Base-by-base conservation (phyloP, 2,329 filamentous ascomycete genomes). In the Cercospora berteroae region DNA sequence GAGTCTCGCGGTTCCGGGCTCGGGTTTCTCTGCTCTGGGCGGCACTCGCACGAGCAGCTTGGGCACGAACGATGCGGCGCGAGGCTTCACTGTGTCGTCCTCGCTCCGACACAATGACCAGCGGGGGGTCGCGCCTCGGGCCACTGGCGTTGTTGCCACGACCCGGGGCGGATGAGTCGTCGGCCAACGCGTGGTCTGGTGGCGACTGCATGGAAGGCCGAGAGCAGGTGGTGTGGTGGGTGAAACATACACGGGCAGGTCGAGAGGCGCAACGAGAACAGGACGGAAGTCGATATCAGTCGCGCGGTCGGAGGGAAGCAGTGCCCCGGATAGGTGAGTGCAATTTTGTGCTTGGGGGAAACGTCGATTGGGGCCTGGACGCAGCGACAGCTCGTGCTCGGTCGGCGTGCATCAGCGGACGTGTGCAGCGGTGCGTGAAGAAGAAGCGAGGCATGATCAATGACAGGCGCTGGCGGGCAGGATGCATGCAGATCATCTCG, bases 41-140 rank as follows among this genome's bases (percentile, higher is more conserved):
- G 31, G 76, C 76, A 64, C 75, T 77, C 10, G 76, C 76, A 50
- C 76, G 71, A 31, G 76, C 76, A 29, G 76, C 76, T 56, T 78
- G 76, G 2, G 76, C 75, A 33, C 76, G 72, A 12, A 78, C 76
- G 33, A 77, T 73, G 16, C 76, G 71, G 10, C 76, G 72, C 8
- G 73, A 74, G 16, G 73, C 76, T 52, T 76, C 71, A 39, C 71
- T 74, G 59, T 77, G 75, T 27, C 74, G 64, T 25, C 75, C 75
- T 18, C 69, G 70, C 65, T 77, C 74, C 25, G 75, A 75, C 27
- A 78, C 75, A 50, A 78, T 77, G 39, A 78, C 74, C 65, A 78
- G 66, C 25, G 74, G 75, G 59, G 73, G 66, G 18, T 72, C 73
- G 20, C 65, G 69, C 16, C 48, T 31, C 6, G 65, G 44, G 27